These are phyloP conservation scores for Schizosaccharomyces japonicus DNA, from an alignment of 805 yeast genomes.

Conservation along the genomic window DNA sequence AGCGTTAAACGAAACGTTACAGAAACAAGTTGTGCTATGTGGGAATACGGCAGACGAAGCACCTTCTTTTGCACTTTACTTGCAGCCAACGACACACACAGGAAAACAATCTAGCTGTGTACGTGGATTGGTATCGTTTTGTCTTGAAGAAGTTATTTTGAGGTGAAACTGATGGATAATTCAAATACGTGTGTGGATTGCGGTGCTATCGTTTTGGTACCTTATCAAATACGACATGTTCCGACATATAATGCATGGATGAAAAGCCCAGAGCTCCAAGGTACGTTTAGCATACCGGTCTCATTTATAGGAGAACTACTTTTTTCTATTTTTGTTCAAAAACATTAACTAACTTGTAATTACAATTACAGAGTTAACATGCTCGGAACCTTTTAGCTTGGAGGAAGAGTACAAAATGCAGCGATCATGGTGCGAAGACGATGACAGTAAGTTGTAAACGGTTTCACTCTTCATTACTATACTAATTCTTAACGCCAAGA, in stretches of 20 bases:
- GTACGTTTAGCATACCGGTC: too few relatives aligned
- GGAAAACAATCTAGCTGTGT: too few relatives aligned
- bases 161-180: neutral
- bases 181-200: neutral
- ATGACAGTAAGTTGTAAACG: neutral
- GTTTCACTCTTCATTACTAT: neutral
- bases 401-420: conserved; percentile 4
- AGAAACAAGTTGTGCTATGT: too few relatives aligned
- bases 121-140: too few relatives aligned
- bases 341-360: too few relatives aligned
- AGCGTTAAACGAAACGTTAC: too few relatives aligned
- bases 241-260: conserved; percentile 1
- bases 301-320: too few relatives aligned
- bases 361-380: neutral
- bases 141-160: too few relatives aligned
- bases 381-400: neutral
- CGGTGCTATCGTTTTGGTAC: neutral
- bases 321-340: too few relatives aligned
- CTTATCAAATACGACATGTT: neutral
- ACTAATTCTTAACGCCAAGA: neutral
- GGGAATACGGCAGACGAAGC: too few relatives aligned
- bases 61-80: too few relatives aligned
- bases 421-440: neutral
- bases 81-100: too few relatives aligned
- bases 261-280: neutral